Base-by-base conservation (phyloP, 371 early-diverging fungal genomes). In the Mucor sp. region DNA sequence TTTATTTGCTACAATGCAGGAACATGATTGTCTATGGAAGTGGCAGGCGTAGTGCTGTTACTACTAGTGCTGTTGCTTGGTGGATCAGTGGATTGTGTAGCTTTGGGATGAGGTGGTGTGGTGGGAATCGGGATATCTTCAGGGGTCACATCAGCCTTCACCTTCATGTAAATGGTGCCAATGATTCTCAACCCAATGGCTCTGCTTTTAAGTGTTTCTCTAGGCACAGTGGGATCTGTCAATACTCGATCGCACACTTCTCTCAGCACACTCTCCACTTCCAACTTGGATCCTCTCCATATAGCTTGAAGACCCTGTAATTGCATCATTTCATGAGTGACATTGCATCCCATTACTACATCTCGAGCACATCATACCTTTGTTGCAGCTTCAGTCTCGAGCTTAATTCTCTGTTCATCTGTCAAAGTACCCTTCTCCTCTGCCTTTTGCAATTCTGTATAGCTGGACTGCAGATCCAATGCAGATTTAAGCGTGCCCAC, bases 241-340 rank as follows among this genome's bases (percentile, higher is more conserved):
- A 97, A 77, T n/a, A 93, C 91, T 33, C 74, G 70, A 77, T 95
- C 96, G 79, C 98, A 98, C 5, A 93, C 94, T 65, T 95, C 94
- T 41, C 97, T 86, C 50, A 97, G 77, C 4, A 97, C 96, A 69
- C 89, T 33, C 71, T 97, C 95, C 12, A 97, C 94, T 75, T 98
- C 99, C 57, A 98, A 76, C 73, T 96, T 95, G 30, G 93, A 92
- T 30, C 95, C 97, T 76, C 93, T 85, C 98, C 98, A 97, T 62
- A 98, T 88, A 1, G 96, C 95, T 70, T 95, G 89, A 65, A 97
- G 71, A n/a, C 96, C 95, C 82, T 92, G 53, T 37, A 59, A 35
- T 21, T 27, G 12, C 0, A 4, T 53, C 14, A 0, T 17, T 41
- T 5, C 33, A 19, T 43, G 14, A 33, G 60, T 48, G 39, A 14